phyloP scores from a whole-genome alignment of 2,329 filamentous ascomycete species.

The Trichoderma polysporum region DNA sequence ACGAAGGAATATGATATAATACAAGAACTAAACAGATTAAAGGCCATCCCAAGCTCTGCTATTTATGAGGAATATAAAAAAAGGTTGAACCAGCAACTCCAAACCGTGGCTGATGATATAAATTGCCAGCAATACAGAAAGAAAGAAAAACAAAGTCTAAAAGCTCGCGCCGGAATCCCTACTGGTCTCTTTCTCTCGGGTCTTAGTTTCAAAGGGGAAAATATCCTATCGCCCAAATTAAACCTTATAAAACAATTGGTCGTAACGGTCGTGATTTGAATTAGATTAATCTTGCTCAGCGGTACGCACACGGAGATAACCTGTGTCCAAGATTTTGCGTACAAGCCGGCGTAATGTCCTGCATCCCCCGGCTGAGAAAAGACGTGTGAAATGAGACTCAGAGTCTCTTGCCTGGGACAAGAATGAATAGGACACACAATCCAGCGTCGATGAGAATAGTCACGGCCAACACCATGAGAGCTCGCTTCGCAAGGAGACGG shows the following conservation, averaged over 20 bases:
- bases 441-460: constrained; percentile 75
- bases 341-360: constrained; percentile 14
- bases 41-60: constrained; percentile 22
- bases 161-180: constrained; percentile 28
- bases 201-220: not conserved
- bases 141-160: constrained; percentile 21
- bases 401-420: constrained; percentile 85
- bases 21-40: constrained; percentile 26
- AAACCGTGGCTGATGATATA: constrained; percentile 26
- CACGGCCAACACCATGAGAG: constrained; percentile 74
- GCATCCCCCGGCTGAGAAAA: not conserved
- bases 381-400: constrained; percentile 38
- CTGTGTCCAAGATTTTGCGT: not conserved
- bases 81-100: constrained; percentile 27
- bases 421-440: constrained; percentile 87
- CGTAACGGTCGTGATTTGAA: constrained; percentile 33
- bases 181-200: not conserved
- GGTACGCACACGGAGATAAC: not conserved
- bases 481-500: constrained; percentile 78
- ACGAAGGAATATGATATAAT: constrained; percentile 30
- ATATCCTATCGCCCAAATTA: constrained; percentile 16
- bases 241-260: constrained; percentile 26
- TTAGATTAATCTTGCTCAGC: constrained; percentile 13
- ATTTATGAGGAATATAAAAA: constrained; percentile 21
- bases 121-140: constrained; percentile 29